Conservation (phyloP, 2,329 filamentous ascomycete species). For the Raffaelea albimanens region DNA sequence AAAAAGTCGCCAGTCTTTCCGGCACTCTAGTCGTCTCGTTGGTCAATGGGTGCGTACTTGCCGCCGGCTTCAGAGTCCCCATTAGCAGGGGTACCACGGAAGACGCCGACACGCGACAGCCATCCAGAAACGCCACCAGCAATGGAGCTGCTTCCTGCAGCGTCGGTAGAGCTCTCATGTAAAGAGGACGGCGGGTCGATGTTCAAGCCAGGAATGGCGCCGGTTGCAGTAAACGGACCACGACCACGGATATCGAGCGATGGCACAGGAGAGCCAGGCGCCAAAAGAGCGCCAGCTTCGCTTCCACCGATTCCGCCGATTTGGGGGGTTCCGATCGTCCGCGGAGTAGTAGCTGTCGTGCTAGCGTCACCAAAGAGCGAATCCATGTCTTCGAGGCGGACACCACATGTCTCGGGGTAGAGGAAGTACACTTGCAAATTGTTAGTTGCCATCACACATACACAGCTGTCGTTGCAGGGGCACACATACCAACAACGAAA, state of each 20-base stretch:
- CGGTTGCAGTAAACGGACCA: slow-evolving; percentile 45
- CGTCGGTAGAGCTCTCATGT: slow-evolving; percentile 15
- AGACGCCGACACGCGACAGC: slow-evolving; percentile 30
- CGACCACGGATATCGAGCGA: slow-evolving; percentile 62
- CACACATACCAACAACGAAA: slow-evolving; percentile 85
- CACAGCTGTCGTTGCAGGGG: slow-evolving; percentile 1
- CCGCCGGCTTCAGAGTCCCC: slow-evolving; percentile 23
- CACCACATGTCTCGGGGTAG: slow-evolving; percentile 93
- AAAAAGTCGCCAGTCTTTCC: too few relatives aligned
- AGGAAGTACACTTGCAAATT: slow-evolving; percentile 76
- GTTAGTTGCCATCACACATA: not conserved
- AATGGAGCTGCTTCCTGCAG: slow-evolving; percentile 13
- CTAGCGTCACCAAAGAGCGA: slow-evolving; percentile 87
- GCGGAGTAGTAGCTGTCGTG: slow-evolving; percentile 66
- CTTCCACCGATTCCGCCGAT: slow-evolving; percentile 55
- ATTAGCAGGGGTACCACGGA: slow-evolving; percentile 24
- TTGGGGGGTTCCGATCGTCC: slow-evolving; percentile 68
- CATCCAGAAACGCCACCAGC: slow-evolving; percentile 41
- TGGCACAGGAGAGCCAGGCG: slow-evolving; percentile 66
- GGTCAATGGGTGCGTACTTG: slow-evolving; percentile 30
- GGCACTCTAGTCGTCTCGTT: slow-evolving; percentile 25
- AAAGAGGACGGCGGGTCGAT: slow-evolving; percentile 66
- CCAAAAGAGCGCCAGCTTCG: slow-evolving; percentile 76
- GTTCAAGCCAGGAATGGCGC: slow-evolving; percentile 68
- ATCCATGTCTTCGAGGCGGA: slow-evolving; percentile 95